phyloP scores from a whole-genome alignment of 2,329 filamentous ascomycete genomes.

The Purpureocillium takamizusanense region DNA sequence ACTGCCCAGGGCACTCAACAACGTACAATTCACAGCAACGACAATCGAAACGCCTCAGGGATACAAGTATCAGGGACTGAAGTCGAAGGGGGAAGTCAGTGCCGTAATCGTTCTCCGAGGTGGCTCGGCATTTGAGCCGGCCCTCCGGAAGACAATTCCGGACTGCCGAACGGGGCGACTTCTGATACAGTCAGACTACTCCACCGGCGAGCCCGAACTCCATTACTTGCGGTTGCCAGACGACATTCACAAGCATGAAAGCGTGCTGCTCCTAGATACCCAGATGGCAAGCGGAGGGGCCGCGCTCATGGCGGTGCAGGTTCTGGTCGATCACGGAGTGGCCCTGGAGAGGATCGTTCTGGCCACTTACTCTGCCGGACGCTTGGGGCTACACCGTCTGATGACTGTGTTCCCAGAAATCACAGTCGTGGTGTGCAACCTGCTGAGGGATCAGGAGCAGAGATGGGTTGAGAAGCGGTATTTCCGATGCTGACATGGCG shows the following conservation, averaged over 20 bases:
- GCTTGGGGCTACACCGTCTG: slow-evolving; percentile 73
- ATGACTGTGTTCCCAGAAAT: slow-evolving; percentile 84
- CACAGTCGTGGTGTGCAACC: slow-evolving; percentile 73
- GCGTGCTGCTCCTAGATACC: slow-evolving; percentile 79
- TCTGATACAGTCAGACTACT: slow-evolving; percentile 80
- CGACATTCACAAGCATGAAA: slow-evolving; percentile 64
- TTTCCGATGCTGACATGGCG: slow-evolving; percentile 69
- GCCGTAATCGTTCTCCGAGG: slow-evolving; percentile 85
- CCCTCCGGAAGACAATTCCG: slow-evolving; percentile 80
- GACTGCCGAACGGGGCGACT: slow-evolving; percentile 85
- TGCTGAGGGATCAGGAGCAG: slow-evolving; percentile 73
- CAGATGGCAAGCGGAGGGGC: slow-evolving; percentile 90
- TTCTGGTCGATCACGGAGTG: slow-evolving; percentile 92
- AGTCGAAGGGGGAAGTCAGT: slow-evolving; percentile 63
- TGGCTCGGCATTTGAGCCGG: slow-evolving; percentile 80
- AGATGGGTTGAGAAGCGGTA: slow-evolving; percentile 88
- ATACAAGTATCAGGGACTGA: slow-evolving; percentile 61
- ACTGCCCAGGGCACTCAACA: slow-evolving; percentile 59
- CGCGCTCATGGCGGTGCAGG: slow-evolving; percentile 86
- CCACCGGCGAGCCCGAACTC: slow-evolving; percentile 83
- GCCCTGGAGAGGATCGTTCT: slow-evolving; percentile 77
- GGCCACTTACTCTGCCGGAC: slow-evolving; percentile 85
- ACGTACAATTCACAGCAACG: slow-evolving; percentile 57
- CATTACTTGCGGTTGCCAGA: slow-evolving; percentile 78
- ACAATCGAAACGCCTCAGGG: slow-evolving; percentile 64